These are phyloP conservation scores for Rugonectria rugulosa DNA, from an alignment of 2,329 filamentous ascomycete species.

Conservation along the genomic window DNA sequence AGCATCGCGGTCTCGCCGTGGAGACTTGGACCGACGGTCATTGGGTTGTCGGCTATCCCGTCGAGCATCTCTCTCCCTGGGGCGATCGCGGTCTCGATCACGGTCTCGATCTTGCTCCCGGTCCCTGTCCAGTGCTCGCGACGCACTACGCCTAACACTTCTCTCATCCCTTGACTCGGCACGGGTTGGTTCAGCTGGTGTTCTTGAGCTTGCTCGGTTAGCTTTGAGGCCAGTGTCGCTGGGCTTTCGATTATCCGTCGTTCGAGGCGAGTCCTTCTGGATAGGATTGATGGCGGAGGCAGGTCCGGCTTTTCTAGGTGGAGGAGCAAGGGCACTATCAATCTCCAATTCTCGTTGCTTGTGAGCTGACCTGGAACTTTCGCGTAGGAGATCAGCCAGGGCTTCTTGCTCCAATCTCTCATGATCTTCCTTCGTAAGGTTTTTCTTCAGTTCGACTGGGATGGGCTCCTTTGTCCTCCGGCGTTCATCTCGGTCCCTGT, in stretches of 20 bases:
- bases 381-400: slow-evolving; percentile 64
- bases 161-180: slow-evolving; percentile 40
- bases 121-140: slow-evolving; percentile 39
- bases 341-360: slow-evolving; percentile 64
- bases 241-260: slow-evolving; percentile 50
- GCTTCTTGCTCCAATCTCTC: slow-evolving; percentile 66
- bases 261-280: slow-evolving; percentile 53
- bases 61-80: slow-evolving; percentile 39
- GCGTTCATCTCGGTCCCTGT: slow-evolving; percentile 41
- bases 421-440: slow-evolving; percentile 65
- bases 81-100: slow-evolving; percentile 38
- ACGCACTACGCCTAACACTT: slow-evolving; percentile 44
- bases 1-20: slow-evolving; percentile 45
- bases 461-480: slow-evolving; percentile 47
- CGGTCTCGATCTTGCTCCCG: slow-evolving; percentile 37
- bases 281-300: slow-evolving; percentile 68
- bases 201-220: slow-evolving; percentile 46
- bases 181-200: slow-evolving; percentile 39
- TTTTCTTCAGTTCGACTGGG: slow-evolving; percentile 58
- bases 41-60: slow-evolving; percentile 41
- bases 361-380: slow-evolving; percentile 59
- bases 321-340: slow-evolving; percentile 63
- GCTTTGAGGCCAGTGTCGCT: slow-evolving; percentile 42
- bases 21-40: slow-evolving; percentile 50
- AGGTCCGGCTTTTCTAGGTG: slow-evolving; percentile 59